These are phyloP conservation scores for Talaromyces sp. DNA, from an alignment of 2,329 filamentous ascomycete genomes.

Conservation along the genomic window DNA sequence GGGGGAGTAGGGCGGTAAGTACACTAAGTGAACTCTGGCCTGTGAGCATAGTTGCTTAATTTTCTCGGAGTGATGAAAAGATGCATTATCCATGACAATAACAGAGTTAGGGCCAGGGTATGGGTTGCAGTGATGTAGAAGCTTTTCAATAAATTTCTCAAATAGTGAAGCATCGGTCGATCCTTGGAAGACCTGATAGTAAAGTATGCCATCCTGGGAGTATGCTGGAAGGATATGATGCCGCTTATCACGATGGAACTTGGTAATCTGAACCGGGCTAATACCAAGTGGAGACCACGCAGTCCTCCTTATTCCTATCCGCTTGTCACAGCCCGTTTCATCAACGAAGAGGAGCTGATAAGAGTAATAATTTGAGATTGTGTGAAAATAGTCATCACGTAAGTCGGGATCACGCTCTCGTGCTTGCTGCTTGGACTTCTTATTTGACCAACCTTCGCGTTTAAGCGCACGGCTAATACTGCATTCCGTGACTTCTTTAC, in stretches of 20 bases:
- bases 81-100: constrained; percentile 22
- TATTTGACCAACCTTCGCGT: constrained; percentile 25
- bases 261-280: constrained; percentile 20
- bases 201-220: constrained; percentile 24
- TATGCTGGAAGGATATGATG: constrained; percentile 31
- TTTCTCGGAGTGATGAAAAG: background rate
- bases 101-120: constrained; percentile 23
- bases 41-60: background rate
- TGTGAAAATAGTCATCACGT: constrained; percentile 29
- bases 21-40: constrained; percentile 2
- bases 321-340: constrained; percentile 36
- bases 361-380: constrained; percentile 19
- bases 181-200: constrained; percentile 24
- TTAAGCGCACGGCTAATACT: constrained; percentile 23
- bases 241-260: constrained; percentile 18
- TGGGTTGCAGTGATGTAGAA: constrained; percentile 20
- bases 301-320: constrained; percentile 28
- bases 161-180: constrained; percentile 27
- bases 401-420: constrained; percentile 29
- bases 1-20: constrained; percentile 29
- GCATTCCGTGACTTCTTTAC: constrained; percentile 13
- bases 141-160: constrained; percentile 26
- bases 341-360: constrained; percentile 19
- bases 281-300: constrained; percentile 31
- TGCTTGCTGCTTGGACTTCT: constrained; percentile 24